Base-by-base conservation (phyloP, 2,329 filamentous ascomycete species). In the Claviceps sp. region DNA sequence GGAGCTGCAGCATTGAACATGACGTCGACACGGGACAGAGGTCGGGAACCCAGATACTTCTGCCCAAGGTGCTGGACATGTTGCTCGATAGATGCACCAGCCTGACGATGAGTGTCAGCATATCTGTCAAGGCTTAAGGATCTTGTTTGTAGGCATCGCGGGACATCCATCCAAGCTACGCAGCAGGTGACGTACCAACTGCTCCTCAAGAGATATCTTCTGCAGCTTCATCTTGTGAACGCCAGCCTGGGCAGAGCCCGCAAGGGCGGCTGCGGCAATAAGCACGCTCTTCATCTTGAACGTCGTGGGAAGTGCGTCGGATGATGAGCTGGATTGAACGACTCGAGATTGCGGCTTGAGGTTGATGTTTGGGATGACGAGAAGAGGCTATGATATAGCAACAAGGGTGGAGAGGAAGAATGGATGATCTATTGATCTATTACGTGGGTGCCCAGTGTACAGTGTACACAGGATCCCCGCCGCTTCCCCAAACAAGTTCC, bases 191-290 rank as follows among this genome's bases (percentile, higher is more conserved):
- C 86, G 67, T 75, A 95, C 90, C 65, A 98, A 81, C 76, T 97
- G 93, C 70, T 97, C 88, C 48, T 84, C 79, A 54, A 98, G 76
- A 60, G 93, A 85, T 56, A 97, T 75, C 85, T 98, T 98, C 80
- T 96, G 86, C 65, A 98, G 84, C 79, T 94, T 93, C 80, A 96
- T 85, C 79, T 88, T 94, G 82, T 97, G 88, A 60, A 95, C 78
- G 64, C 83, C 88, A 62, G 88, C 91, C 67, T 86, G 79, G 67
- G 86, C 86, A 67, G 85, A 82, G 75, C 86, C 86, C 65, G 90
- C 78, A 77, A 94, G 81, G 75, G 84, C 78, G 64, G 84, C 82
- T 72, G 88, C 84, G 68, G 88, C 76, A 66, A 95, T 71, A 65
- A 89, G 75, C 72, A 84, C 76, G 70, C 82, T 82, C 84, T 94